These are phyloP conservation scores for Diaporthe longicolla DNA, from an alignment of 2,329 filamentous ascomycete genomes.

Conservation along the genomic window DNA sequence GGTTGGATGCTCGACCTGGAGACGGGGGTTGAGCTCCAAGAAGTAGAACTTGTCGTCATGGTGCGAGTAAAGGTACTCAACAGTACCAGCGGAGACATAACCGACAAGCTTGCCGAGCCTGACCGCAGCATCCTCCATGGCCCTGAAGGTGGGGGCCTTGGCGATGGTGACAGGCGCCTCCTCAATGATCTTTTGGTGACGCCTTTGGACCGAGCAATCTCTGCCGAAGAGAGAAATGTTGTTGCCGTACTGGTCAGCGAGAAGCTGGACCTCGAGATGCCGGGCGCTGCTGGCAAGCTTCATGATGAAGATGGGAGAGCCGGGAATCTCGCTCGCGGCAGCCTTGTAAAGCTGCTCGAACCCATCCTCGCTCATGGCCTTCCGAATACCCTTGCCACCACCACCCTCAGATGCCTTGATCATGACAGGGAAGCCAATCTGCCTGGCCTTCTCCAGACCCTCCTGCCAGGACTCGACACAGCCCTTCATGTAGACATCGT, in stretches of 20 bases:
- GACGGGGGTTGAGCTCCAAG: slow-evolving; percentile 97
- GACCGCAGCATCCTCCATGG: slow-evolving; percentile 97
- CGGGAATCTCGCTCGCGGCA: slow-evolving; percentile 96
- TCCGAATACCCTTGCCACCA: slow-evolving; percentile 99
- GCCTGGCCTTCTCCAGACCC: slow-evolving; percentile 85
- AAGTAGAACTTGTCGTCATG: slow-evolving; percentile 99
- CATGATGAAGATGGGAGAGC: slow-evolving; percentile 99
- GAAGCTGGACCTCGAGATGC: slow-evolving; percentile 96
- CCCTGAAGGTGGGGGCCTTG: slow-evolving; percentile 87
- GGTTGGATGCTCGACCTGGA: slow-evolving; percentile 99
- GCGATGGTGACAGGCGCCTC: slow-evolving; percentile 98
- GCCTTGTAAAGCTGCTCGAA: slow-evolving; percentile 94
- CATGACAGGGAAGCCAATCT: slow-evolving; percentile 99
- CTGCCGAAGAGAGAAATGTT: slow-evolving; percentile 99
- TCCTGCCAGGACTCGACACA: slow-evolving; percentile 93
- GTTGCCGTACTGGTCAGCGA: slow-evolving; percentile 99
- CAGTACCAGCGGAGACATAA: slow-evolving; percentile 98
- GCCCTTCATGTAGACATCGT: slow-evolving; percentile 88
- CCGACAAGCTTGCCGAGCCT: slow-evolving; percentile 94
- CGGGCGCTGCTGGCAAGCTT: slow-evolving; percentile 96
- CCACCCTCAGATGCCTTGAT: slow-evolving; percentile 99
- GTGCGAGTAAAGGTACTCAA: slow-evolving; percentile 99
- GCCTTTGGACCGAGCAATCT: slow-evolving; percentile 98
- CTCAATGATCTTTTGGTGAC: slow-evolving; percentile 99
- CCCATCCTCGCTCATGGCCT: slow-evolving; percentile 86